Percentiles rank a stretch among this genome's conserved stretches.
Conservation (phyloP, 2,329 filamentous ascomycete genomes). For the Pestalotiopsis sp. region DNA sequence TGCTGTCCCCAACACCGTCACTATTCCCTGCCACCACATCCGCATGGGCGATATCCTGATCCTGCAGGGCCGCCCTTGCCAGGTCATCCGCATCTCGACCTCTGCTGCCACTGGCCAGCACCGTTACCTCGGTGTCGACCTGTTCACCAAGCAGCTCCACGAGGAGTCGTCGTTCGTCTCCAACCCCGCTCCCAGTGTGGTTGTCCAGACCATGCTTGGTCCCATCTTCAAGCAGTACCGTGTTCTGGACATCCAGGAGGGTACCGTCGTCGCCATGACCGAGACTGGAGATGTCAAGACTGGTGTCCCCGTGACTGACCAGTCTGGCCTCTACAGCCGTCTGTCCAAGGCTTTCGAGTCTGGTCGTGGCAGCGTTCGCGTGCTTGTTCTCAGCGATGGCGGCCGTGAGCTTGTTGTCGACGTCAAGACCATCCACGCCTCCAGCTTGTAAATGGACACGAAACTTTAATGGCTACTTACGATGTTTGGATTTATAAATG, state of each 20-base stretch:
- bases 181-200: slow-evolving; percentile 93
- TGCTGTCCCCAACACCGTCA: slow-evolving; percentile 76
- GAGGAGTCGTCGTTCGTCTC: slow-evolving; percentile 98
- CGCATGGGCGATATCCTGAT: slow-evolving; percentile 98
- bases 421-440: slow-evolving; percentile 96
- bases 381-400: slow-evolving; percentile 92
- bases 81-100: slow-evolving; percentile 99
- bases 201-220: slow-evolving; percentile 99
- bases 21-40: slow-evolving; percentile 99
- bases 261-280: slow-evolving; percentile 89
- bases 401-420: slow-evolving; percentile 95
- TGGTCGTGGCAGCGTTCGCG: slow-evolving; percentile 90
- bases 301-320: slow-evolving; percentile 87
- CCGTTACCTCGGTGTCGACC: slow-evolving; percentile 98
- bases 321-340: slow-evolving; percentile 84
- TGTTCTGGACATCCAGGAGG: slow-evolving; percentile 94
- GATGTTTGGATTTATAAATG: slow-evolving; percentile 28
- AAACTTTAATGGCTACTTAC: slow-evolving; percentile 16
- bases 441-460: slow-evolving; percentile 55
- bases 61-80: slow-evolving; percentile 97
- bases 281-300: slow-evolving; percentile 99
- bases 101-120: slow-evolving; percentile 98
- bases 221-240: slow-evolving; percentile 99
- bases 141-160: slow-evolving; percentile 99
- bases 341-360: slow-evolving; percentile 84